phyloP scores from a whole-genome alignment of 2,329 filamentous ascomycete genomes.

The Fusarium ambrosium region DNA sequence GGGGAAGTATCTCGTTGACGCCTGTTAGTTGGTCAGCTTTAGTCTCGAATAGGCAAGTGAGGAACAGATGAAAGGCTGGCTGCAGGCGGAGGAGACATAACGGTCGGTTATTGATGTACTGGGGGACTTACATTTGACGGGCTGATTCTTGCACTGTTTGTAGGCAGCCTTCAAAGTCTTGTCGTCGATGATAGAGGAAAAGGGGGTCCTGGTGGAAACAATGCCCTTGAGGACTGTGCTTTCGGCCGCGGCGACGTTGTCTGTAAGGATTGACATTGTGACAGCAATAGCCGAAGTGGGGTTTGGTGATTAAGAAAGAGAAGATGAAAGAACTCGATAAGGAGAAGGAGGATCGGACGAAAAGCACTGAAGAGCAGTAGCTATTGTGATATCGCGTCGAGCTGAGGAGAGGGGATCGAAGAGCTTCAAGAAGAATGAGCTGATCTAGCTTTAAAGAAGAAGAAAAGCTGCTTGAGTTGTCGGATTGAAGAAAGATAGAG shows the following conservation, averaged over 20 bases:
- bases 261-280: background rate
- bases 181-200: background rate
- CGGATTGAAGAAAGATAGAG: background rate
- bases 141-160: background rate
- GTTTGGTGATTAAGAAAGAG: background rate
- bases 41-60: background rate
- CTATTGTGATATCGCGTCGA: background rate
- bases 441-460: background rate
- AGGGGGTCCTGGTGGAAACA: background rate
- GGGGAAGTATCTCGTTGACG: background rate
- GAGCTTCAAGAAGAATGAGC: background rate
- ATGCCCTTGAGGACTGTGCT: background rate
- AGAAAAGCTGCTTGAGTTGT: background rate
- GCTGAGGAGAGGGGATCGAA: background rate
- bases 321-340: background rate
- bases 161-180: background rate
- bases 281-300: background rate
- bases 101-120: background rate
- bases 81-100: background rate
- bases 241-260: no score
- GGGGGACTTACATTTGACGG: background rate
- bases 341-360: background rate
- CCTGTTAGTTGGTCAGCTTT: conserved; percentile 6
- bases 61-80: background rate
- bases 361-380: background rate